phyloP scores from a whole-genome alignment of 2,329 filamentous ascomycete species.

The Penicillium nordicum region DNA sequence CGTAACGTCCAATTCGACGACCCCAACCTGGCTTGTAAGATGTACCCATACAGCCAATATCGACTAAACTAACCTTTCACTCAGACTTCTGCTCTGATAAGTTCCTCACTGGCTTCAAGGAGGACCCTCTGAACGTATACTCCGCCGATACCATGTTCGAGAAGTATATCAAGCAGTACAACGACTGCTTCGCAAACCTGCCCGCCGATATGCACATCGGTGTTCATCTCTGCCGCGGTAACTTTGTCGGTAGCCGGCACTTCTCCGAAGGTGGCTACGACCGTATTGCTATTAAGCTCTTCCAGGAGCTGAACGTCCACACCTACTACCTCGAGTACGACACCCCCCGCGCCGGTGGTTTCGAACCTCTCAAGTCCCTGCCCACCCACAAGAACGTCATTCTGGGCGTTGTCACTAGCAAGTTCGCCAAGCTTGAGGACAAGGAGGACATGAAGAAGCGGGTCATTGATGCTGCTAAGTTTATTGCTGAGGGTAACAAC shows the following conservation, averaged over 20 bases:
- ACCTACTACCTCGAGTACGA: conserved; percentile 70
- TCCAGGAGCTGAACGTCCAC: conserved; percentile 60
- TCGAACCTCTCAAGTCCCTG: conserved; percentile 61
- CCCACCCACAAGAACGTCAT: conserved; percentile 63
- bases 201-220: conserved; percentile 71
- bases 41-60: too few relatives aligned
- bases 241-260: conserved; percentile 64
- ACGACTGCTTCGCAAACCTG: conserved; percentile 62
- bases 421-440: conserved; percentile 60
- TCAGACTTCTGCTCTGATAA: conserved; percentile 71
- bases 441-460: conserved; percentile 61
- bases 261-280: conserved; percentile 67
- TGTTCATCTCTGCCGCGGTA: conserved; percentile 67
- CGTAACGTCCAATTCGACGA: conserved; percentile 68
- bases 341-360: conserved; percentile 61
- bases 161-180: conserved; percentile 73
- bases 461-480: conserved; percentile 61
- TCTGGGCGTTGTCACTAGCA: conserved; percentile 62
- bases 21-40: conserved; percentile 61
- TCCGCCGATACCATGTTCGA: conserved; percentile 69
- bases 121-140: conserved; percentile 64
- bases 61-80: background rate
- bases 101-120: conserved; percentile 67
- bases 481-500: conserved; percentile 65
- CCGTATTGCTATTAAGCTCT: conserved; percentile 63